Conservation (phyloP, 108 stramenopile species). For the Chaetoceros muelleri region DNA sequence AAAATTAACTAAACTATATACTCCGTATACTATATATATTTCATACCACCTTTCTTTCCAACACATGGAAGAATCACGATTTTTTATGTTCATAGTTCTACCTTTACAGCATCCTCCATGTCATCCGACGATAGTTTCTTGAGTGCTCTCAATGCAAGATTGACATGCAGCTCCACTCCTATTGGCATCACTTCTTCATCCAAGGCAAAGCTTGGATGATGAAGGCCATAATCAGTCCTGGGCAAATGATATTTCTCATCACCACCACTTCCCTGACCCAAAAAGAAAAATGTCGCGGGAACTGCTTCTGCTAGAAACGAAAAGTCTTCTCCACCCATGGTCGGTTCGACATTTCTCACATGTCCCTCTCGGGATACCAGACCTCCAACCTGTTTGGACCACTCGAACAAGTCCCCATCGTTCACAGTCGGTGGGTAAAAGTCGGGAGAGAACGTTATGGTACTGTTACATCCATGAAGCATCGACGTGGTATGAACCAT, state of each 20-base stretch:
- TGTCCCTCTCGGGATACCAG: slow-evolving; percentile 37
- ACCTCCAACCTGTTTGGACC: slow-evolving; percentile 53
- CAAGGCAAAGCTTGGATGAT: slow-evolving; percentile 78
- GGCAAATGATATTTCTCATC: slow-evolving; percentile 7
- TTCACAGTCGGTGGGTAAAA: slow-evolving; percentile 87
- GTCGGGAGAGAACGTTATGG: slow-evolving; percentile 53
- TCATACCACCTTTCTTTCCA: no score
- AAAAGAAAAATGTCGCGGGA: slow-evolving; percentile 66
- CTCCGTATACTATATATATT: no score
- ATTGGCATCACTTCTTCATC: slow-evolving; percentile 63
- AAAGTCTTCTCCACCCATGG: slow-evolving; percentile 94
- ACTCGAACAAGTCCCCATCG: slow-evolving; percentile 56
- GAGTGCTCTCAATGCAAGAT: slow-evolving; percentile 64
- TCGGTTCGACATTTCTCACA: slow-evolving; percentile 46
- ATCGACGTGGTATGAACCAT: slow-evolving; percentile 44
- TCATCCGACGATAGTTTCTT: slow-evolving; percentile 17
- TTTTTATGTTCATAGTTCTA: no score
- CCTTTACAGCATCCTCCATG: no score
- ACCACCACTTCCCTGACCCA: slow-evolving; percentile 63
- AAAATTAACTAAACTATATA: no score
- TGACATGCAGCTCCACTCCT: slow-evolving; percentile 75
- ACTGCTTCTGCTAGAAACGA: slow-evolving; percentile 65
- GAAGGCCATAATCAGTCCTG: slow-evolving; percentile 62
- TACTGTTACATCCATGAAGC: slow-evolving; percentile 62
- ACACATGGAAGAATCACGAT: no score